These are phyloP conservation scores for Celoporthe dispersa DNA, from an alignment of 2,329 filamentous ascomycete genomes.

Conservation along the genomic window DNA sequence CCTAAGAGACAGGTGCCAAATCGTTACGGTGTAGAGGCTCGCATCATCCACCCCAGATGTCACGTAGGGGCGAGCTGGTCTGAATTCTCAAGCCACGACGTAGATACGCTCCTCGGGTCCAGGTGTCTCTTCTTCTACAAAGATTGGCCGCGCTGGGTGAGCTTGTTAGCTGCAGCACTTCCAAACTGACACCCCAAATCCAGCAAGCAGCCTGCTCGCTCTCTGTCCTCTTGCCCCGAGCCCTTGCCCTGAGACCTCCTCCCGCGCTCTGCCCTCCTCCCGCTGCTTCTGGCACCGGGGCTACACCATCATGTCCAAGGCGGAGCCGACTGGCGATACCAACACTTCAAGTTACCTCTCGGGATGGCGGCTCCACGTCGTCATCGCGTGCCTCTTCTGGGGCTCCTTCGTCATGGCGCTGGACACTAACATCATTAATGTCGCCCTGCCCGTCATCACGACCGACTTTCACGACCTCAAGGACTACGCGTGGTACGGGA, in stretches of 20 bases:
- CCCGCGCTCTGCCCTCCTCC: not conserved
- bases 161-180: too few species aligned
- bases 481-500: slow-evolving; percentile 34
- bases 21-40: too few species aligned
- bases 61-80: too few species aligned
- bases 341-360: not conserved
- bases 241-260: not conserved
- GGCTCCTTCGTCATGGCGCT: slow-evolving; percentile 25
- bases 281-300: not conserved
- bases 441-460: slow-evolving; percentile 34
- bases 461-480: slow-evolving; percentile 22
- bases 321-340: not conserved
- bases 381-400: slow-evolving; percentile 1
- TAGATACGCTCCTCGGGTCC: too few species aligned
- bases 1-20: too few species aligned
- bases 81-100: too few species aligned
- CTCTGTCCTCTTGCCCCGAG: not conserved
- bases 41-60: too few species aligned
- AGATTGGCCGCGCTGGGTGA: too few species aligned
- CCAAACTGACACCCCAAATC: too few species aligned
- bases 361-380: not conserved
- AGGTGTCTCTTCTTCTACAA: too few species aligned
- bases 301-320: not conserved
- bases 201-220: too few species aligned
- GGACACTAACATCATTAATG: slow-evolving; percentile 33